phyloP scores from a whole-genome alignment of 768 basidiomycete species.

The Collybiopsis luxurians region DNA sequence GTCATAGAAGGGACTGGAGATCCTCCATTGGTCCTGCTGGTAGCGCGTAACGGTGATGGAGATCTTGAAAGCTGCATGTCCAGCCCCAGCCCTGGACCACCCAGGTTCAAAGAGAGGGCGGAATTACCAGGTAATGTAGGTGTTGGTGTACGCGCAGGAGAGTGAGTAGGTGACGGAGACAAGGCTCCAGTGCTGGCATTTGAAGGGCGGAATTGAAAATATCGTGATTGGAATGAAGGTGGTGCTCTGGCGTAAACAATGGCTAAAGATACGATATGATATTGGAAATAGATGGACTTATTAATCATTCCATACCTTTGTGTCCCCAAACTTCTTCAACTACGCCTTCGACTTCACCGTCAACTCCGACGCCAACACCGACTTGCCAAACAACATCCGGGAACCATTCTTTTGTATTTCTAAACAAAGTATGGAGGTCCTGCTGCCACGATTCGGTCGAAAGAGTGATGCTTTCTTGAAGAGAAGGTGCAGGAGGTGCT shows the following conservation, averaged over 20 bases:
- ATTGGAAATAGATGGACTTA: not conserved
- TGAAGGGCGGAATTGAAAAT: constrained; percentile 62
- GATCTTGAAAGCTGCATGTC: constrained; percentile 36
- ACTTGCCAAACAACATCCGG: constrained; percentile 95
- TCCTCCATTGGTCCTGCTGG: constrained; percentile 15
- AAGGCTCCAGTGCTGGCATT: constrained; percentile 34
- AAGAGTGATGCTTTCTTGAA: constrained; percentile 62
- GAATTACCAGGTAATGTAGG: constrained; percentile 49
- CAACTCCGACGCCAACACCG: constrained; percentile 24
- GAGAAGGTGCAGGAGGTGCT: constrained; percentile 34
- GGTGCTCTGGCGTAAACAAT: constrained; percentile 95
- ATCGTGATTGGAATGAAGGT: constrained; percentile 85
- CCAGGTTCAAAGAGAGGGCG: constrained; percentile 52
- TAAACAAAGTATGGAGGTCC: constrained; percentile 78
- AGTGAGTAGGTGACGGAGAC: constrained; percentile 48
- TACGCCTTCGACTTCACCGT: constrained; percentile 42
- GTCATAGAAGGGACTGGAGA: constrained; percentile 46
- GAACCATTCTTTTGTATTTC: constrained; percentile 84
- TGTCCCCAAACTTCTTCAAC: constrained; percentile 84
- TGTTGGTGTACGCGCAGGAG: constrained; percentile 44
- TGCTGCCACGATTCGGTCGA: constrained; percentile 76
- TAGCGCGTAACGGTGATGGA: constrained; percentile 37
- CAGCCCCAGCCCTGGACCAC: constrained; percentile 20
- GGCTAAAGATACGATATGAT: constrained; percentile 55
- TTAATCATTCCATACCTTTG: constrained; percentile 61